Percentiles rank a stretch among this genome's conserved stretches.
phyloP scores from a whole-genome alignment of 23 red algal genomes.

The Rhodosorus marinus region DNA sequence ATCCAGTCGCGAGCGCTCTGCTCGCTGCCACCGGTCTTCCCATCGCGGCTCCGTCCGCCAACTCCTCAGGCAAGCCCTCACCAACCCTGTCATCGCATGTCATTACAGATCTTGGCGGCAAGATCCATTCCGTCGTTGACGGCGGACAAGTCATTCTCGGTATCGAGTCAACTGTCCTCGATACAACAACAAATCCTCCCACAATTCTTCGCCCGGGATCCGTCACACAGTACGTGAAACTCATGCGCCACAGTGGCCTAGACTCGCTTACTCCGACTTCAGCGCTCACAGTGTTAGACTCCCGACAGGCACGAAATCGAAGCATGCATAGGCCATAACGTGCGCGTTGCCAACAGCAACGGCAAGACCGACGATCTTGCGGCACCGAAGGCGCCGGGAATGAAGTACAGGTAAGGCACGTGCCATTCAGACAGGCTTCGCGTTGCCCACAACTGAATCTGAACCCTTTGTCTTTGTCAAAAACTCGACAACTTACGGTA shows the following conservation, averaged over 20 bases:
- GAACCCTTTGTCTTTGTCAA: too few species aligned
- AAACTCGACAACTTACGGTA: too few species aligned
- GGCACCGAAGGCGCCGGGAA: slow-evolving; percentile 51
- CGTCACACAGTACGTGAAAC: slow-evolving; percentile 9
- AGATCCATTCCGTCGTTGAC: slow-evolving; percentile 29
- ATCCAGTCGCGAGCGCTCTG: slow-evolving; percentile 46
- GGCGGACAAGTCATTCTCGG: slow-evolving; percentile 25
- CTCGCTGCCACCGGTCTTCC: slow-evolving; percentile 19
- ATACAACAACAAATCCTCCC: slow-evolving; percentile 2
- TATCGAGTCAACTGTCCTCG: slow-evolving; percentile 62
- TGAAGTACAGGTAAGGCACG: too few species aligned
- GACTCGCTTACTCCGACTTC: slow-evolving; percentile 1
- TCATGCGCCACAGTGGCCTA: slow-evolving; percentile 1
- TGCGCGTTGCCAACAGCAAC: background rate
- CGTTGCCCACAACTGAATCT: too few species aligned
- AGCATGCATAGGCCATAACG: background rate
- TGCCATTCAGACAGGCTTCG: too few species aligned
- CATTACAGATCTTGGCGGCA: slow-evolving; percentile 26
- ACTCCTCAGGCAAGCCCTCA: slow-evolving; percentile 35
- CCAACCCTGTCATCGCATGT: slow-evolving; percentile 49
- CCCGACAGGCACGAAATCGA: background rate
- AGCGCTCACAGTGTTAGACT: background rate
- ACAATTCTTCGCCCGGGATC: slow-evolving; percentile 46
- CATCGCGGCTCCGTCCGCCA: slow-evolving; percentile 67
- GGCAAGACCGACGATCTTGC: background rate